These are phyloP conservation scores for Colletotrichum navitas DNA, from an alignment of 2,329 filamentous ascomycete species.

Conservation along the genomic window DNA sequence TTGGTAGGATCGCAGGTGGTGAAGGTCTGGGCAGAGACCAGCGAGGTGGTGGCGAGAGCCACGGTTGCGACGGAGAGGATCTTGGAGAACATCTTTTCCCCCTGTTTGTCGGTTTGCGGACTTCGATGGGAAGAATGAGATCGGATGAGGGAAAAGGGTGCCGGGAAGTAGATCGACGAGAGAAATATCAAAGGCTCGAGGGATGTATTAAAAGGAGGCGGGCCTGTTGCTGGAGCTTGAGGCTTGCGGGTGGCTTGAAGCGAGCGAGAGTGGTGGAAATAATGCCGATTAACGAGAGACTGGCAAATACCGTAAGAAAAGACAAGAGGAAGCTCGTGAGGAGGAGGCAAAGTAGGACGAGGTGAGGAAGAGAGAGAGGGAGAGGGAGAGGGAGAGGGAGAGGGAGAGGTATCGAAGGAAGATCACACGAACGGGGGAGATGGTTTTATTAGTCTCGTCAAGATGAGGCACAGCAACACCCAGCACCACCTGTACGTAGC, in stretches of 20 bases:
- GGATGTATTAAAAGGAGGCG: conserved; percentile 30
- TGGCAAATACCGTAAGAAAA: conserved; percentile 32
- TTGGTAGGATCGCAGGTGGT: conserved; percentile 68
- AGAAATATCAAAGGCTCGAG: conserved; percentile 25
- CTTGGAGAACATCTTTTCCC: conserved; percentile 46
- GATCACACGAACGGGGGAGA: conserved; percentile 29
- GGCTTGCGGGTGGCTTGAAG: conserved; percentile 27
- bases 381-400: conserved; percentile 20
- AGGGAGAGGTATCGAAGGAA: not conserved
- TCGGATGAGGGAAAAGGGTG: not conserved
- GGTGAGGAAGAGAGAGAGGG: conserved; percentile 21
- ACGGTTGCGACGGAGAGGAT: conserved; percentile 61
- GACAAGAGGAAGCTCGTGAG: conserved; percentile 27
- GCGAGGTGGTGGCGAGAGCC: conserved; percentile 62
- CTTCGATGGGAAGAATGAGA: not conserved
- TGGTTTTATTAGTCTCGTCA: conserved; percentile 37
- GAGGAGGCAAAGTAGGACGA: conserved; percentile 29
- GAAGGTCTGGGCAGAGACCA: conserved; percentile 68
- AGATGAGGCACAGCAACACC: conserved; percentile 32
- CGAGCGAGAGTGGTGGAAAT: conserved; percentile 37
- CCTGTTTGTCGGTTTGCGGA: conserved; percentile 3
- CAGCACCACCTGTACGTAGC: not conserved
- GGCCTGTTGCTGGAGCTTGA: conserved; percentile 21
- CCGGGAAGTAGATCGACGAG: conserved; percentile 5
- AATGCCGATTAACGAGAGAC: conserved; percentile 42